Evolutionary conservation across 2,329 filamentous ascomycete genomes (phyloP).

Genomic region (Colletotrichum neosansevieriae): DNA sequence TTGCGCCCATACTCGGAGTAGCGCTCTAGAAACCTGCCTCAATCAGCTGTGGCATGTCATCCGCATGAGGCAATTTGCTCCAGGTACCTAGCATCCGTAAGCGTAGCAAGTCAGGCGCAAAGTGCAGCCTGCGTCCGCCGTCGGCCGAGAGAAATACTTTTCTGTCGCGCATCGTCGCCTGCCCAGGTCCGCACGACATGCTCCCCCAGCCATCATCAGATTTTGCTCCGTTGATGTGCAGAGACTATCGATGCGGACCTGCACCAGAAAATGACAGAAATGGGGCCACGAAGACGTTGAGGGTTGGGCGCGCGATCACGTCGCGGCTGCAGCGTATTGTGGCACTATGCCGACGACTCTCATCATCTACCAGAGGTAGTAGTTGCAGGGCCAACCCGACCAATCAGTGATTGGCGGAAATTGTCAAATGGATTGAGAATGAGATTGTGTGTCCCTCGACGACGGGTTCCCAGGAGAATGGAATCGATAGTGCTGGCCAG

Average conservation of each 20-base stretch:
- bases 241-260: slow-evolving; percentile 43
- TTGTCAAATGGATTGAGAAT: slow-evolving; percentile 18
- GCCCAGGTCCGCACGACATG: not conserved
- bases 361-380: slow-evolving; percentile 16
- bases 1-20: slow-evolving; percentile 32
- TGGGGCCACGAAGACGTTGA: slow-evolving; percentile 13
- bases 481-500: slow-evolving; percentile 40
- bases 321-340: slow-evolving; percentile 1
- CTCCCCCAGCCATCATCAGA: slow-evolving; percentile 37
- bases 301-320: slow-evolving; percentile 7
- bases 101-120: not conserved
- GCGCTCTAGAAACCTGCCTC: slow-evolving; percentile 39
- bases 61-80: slow-evolving; percentile 31
- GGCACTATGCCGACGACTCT: slow-evolving; percentile 22
- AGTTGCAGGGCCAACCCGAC: slow-evolving; percentile 21
- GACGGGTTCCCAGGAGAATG: slow-evolving; percentile 27
- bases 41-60: slow-evolving; percentile 39
- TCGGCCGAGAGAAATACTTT: slow-evolving; percentile 11
- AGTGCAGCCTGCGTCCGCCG: slow-evolving; percentile 8
- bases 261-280: slow-evolving; percentile 1
- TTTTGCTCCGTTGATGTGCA: slow-evolving; percentile 39
- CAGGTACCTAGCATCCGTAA: slow-evolving; percentile 17
- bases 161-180: slow-evolving; percentile 10
- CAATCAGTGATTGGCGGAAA: slow-evolving; percentile 41
- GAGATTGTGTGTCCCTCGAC: slow-evolving; percentile 25